Conservation (phyloP, 2,329 filamentous ascomycete genomes). For the Stylonectria norvegica region DNA sequence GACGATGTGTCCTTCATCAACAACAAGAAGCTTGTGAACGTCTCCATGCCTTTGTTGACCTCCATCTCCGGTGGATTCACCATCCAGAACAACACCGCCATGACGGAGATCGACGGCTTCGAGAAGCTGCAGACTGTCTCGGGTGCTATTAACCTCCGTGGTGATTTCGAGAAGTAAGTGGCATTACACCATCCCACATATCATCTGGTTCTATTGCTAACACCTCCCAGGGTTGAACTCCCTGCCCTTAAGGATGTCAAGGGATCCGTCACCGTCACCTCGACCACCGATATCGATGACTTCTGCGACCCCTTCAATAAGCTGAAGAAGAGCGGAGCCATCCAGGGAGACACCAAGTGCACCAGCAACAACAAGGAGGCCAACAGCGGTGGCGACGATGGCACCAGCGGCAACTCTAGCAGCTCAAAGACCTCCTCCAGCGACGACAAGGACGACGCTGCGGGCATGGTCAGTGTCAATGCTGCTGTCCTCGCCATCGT, state of each 20-base stretch:
- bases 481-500: constrained; percentile 45
- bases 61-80: constrained; percentile 74
- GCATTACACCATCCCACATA: background rate
- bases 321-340: constrained; percentile 36
- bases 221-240: constrained; percentile 59
- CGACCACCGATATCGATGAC: constrained; percentile 56
- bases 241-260: constrained; percentile 64
- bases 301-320: constrained; percentile 54
- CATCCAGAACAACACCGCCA: constrained; percentile 84
- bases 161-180: constrained; percentile 78
- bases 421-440: constrained; percentile 15
- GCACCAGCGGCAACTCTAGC: constrained; percentile 23
- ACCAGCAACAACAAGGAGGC: constrained; percentile 49
- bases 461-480: constrained; percentile 46
- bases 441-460: constrained; percentile 38
- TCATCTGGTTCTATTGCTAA: constrained; percentile 5
- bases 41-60: constrained; percentile 68
- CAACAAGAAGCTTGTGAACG: constrained; percentile 64
- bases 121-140: constrained; percentile 63
- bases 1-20: constrained; percentile 57
- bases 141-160: constrained; percentile 81
- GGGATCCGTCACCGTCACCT: constrained; percentile 68
- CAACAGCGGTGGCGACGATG: constrained; percentile 43
- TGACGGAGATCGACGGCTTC: constrained; percentile 65
- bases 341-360: constrained; percentile 47